These are phyloP conservation scores for Leccinum incarnatum DNA, from an alignment of 768 basidiomycete species.

Conservation along the genomic window DNA sequence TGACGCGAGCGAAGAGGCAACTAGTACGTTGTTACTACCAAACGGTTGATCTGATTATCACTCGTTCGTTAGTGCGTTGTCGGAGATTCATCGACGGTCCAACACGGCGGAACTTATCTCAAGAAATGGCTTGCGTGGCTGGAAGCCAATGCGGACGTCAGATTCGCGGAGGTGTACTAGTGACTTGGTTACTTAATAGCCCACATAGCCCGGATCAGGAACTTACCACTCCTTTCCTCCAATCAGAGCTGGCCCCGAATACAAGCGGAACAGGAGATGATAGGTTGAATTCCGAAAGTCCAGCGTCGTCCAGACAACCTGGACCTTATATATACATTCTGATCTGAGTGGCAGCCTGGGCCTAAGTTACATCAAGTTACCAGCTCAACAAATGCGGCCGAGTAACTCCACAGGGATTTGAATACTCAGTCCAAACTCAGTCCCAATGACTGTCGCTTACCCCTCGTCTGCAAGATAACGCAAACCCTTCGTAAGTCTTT, in stretches of 20 bases:
- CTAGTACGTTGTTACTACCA: constrained; percentile 51
- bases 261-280: neutral
- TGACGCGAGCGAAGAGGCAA: constrained; percentile 89
- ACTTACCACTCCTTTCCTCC: neutral
- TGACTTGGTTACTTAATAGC: neutral
- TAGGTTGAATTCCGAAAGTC: neutral
- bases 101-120: constrained; percentile 79
- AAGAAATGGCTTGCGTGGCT: constrained; percentile 92
- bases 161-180: constrained; percentile 61
- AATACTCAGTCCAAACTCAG: too few species aligned
- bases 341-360: neutral
- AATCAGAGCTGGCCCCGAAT: neutral
- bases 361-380: neutral
- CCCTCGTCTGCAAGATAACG: too few species aligned
- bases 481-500: too few species aligned
- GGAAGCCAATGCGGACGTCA: constrained; percentile 86
- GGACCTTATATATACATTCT: neutral
- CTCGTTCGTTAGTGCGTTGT: constrained; percentile 66
- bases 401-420: neutral
- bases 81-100: constrained; percentile 90
- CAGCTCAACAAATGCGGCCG: neutral
- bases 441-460: too few species aligned
- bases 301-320: neutral
- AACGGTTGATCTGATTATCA: too few species aligned
- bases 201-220: neutral